These are phyloP conservation scores for Glycine tomentella DNA, from an alignment of 306 rosid species.

Conservation along the genomic window DNA sequence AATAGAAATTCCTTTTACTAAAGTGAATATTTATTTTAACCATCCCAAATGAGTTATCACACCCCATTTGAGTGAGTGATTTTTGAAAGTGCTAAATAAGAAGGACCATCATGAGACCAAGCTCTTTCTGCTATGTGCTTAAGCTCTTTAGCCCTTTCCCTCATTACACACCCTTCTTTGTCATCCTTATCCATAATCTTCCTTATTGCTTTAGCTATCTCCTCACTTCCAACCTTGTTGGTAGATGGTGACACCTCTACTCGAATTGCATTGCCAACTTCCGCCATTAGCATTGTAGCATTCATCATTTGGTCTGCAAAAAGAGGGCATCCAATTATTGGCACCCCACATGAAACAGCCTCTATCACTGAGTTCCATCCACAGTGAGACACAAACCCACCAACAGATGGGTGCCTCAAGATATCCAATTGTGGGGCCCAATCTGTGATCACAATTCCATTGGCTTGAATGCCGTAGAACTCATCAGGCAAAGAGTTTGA, in stretches of 20 bases:
- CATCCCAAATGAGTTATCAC: not conserved
- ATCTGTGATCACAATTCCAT: slow-evolving; percentile 8
- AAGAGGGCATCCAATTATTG: slow-evolving; percentile 6
- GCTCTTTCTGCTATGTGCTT: too few relatives aligned
- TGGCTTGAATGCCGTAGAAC: not conserved
- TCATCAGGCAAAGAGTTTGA: not conserved
- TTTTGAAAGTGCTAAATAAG: too few relatives aligned
- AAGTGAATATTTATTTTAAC: not conserved
- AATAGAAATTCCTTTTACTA: not conserved
- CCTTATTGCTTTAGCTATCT: too few relatives aligned
- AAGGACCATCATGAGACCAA: too few relatives aligned
- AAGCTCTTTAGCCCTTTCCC: too few relatives aligned
- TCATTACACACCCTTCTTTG: too few relatives aligned
- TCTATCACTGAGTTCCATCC: slow-evolving; percentile 39
- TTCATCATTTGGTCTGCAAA: slow-evolving; percentile 36
- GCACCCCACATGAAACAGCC: slow-evolving; percentile 33
- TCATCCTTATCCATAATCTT: too few relatives aligned
- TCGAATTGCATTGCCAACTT: too few relatives aligned
- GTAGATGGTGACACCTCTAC: too few relatives aligned
- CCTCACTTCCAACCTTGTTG: too few relatives aligned
- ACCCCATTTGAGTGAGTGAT: too few relatives aligned
- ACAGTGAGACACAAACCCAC: slow-evolving; percentile 34
- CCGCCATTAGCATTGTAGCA: not conserved
- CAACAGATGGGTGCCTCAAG: slow-evolving; percentile 9
- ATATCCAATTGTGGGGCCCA: slow-evolving; percentile 40